Percentiles rank a stretch among this genome's conserved stretches.
phyloP scores from a whole-genome alignment of 345 rosid species.

The Atalantia buxifolia region DNA sequence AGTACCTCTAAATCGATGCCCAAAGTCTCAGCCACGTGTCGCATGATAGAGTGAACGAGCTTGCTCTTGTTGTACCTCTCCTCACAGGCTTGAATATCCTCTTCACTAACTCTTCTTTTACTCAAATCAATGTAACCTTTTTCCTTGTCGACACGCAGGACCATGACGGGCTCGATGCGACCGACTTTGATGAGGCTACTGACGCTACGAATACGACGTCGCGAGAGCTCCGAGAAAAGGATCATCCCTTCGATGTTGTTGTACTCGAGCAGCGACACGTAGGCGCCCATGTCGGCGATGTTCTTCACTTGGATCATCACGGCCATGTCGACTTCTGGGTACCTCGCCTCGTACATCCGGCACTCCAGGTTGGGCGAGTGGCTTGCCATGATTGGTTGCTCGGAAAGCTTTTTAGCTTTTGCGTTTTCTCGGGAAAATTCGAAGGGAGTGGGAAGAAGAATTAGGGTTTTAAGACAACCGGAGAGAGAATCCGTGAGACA shows the following conservation, averaged over 20 bases:
- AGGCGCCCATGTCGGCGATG: conserved; percentile 98
- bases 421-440: conserved; percentile 1
- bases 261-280: conserved; percentile 91
- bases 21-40: conserved; percentile 93
- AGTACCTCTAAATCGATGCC: conserved; percentile 83
- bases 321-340: conserved; percentile 97
- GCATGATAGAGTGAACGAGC: conserved; percentile 98
- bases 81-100: conserved; percentile 90
- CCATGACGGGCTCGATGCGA: conserved; percentile 98
- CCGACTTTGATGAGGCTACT: conserved; percentile 94
- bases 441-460: not conserved
- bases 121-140: conserved; percentile 97
- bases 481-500: not conserved
- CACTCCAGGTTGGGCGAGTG: conserved; percentile 83
- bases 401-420: not conserved
- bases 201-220: conserved; percentile 96
- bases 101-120: conserved; percentile 90
- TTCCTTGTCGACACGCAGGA: conserved; percentile 93
- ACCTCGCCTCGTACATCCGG: conserved; percentile 89
- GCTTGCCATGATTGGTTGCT: conserved; percentile 38
- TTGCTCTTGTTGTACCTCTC: conserved; percentile 99
- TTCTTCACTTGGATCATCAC: conserved; percentile 98
- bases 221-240: conserved; percentile 96
- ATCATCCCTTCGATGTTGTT: conserved; percentile 98
- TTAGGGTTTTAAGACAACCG: conserved; percentile 13